These are phyloP conservation scores for Wickerhamomyces kurtzmanii DNA, from an alignment of 805 yeast genomes.

Conservation along the genomic window DNA sequence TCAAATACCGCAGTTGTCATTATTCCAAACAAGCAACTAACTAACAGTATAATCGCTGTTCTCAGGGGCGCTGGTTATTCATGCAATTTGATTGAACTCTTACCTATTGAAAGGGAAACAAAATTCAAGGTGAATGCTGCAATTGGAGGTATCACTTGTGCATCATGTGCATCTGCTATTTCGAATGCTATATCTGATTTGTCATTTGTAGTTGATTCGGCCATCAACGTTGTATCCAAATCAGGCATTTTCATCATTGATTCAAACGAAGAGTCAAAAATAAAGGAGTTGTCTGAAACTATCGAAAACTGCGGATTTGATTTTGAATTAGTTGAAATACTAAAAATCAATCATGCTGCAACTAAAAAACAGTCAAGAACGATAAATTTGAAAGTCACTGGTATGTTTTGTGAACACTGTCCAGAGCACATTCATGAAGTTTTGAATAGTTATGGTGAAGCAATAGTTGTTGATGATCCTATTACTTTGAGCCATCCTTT, in stretches of 20 bases:
- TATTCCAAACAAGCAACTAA: constrained; percentile 39
- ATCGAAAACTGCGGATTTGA: constrained; percentile 65
- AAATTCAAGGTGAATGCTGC: constrained; percentile 46
- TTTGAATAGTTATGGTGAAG: constrained; percentile 43
- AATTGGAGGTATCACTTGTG: constrained; percentile 70
- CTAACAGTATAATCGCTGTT: constrained; percentile 35
- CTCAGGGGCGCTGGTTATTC: constrained; percentile 38
- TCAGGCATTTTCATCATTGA: constrained; percentile 53
- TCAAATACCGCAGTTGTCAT: constrained; percentile 44
- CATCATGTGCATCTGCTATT: constrained; percentile 57
- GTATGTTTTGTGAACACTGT: constrained; percentile 67
- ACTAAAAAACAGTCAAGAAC: constrained; percentile 41
- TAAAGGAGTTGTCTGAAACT: constrained; percentile 33
- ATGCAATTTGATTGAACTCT: constrained; percentile 43
- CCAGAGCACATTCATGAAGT: constrained; percentile 45
- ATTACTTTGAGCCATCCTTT: constrained; percentile 46
- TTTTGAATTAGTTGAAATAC: constrained; percentile 34
- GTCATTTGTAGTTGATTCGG: constrained; percentile 42
- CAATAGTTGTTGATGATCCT: constrained; percentile 44
- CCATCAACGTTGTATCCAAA: constrained; percentile 50
- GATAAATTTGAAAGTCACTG: constrained; percentile 44
- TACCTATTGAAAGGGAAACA: constrained; percentile 42
- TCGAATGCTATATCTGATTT: constrained; percentile 32
- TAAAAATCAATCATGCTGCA: constrained; percentile 35
- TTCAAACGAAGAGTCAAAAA: constrained; percentile 21